Evolutionary conservation across 1,284 basidiomycete species (phyloP).

Genomic region (Austropuccinia psidii): DNA sequence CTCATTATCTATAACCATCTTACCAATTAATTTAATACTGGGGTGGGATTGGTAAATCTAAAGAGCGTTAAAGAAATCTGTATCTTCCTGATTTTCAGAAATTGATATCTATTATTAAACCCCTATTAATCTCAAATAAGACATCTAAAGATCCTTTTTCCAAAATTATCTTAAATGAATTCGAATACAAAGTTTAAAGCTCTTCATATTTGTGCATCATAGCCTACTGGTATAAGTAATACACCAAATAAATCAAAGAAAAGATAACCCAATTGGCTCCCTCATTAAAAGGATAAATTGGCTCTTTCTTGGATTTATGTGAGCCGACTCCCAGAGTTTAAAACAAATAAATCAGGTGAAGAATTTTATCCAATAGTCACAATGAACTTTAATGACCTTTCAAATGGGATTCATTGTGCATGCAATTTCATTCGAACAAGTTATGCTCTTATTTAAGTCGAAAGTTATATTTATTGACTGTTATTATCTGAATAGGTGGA

Average conservation of each 20-base stretch:
- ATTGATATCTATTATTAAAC: too few relatives aligned
- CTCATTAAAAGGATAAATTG: neutral
- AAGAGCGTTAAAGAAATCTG: too few relatives aligned
- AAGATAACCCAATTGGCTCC: neutral
- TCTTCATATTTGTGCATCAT: neutral
- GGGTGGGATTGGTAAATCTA: too few relatives aligned
- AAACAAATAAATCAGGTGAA: slow-evolving; percentile 1
- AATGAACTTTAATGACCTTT: neutral
- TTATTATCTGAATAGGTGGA: neutral
- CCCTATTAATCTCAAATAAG: too few relatives aligned
- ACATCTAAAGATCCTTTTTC: too few relatives aligned
- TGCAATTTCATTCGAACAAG: neutral
- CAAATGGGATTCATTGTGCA: neutral
- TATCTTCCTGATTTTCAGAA: too few relatives aligned
- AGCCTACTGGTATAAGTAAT: neutral
- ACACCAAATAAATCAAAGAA: neutral
- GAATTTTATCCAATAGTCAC: neutral
- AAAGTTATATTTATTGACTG: neutral
- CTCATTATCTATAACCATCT: too few relatives aligned
- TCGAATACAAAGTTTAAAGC: neutral
- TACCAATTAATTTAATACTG: too few relatives aligned
- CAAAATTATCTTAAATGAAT: too few relatives aligned
- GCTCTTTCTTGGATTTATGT: slow-evolving; percentile 7
- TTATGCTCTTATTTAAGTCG: neutral
- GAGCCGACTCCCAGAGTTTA: neutral